phyloP scores from a whole-genome alignment of 2,329 filamentous ascomycete species.

The Fusarium burgessii region DNA sequence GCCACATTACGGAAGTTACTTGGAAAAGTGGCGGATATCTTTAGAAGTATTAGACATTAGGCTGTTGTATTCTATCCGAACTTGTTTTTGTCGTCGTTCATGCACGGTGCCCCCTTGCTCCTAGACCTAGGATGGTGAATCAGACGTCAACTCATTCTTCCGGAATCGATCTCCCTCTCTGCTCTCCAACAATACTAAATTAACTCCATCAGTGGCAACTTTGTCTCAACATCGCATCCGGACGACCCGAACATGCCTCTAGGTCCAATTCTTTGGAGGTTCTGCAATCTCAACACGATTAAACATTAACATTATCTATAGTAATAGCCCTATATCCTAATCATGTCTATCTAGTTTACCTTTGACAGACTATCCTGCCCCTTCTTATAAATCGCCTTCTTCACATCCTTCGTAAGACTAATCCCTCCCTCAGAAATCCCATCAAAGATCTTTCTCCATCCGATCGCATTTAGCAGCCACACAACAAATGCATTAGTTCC shows the following conservation, averaged over 20 bases:
- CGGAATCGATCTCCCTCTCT: too few species aligned
- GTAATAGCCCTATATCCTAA: rapidly evolving
- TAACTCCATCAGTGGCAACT: too few species aligned
- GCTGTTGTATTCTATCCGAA: rapidly evolving
- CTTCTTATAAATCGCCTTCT: not conserved
- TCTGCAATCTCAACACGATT: too few species aligned
- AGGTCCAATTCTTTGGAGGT: too few species aligned
- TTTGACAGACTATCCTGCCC: not conserved
- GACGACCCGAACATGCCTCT: too few species aligned
- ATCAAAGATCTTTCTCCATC: not conserved
- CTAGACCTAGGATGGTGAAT: too few species aligned
- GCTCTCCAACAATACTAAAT: too few species aligned
- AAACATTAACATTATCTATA: too few species aligned
- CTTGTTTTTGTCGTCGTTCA: rapidly evolving
- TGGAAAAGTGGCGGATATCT: not conserved
- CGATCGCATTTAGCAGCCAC: constrained; percentile 18
- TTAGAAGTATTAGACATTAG: not conserved
- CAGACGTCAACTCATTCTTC: too few species aligned
- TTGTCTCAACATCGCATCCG: too few species aligned
- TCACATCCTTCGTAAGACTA: not conserved
- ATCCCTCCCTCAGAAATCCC: rapidly evolving
- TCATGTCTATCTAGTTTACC: rapidly evolving
- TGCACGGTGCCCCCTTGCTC: too few species aligned
- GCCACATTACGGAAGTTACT: not conserved
- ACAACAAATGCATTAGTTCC: constrained; percentile 3